Evolutionary conservation across 768 basidiomycete genomes (phyloP).

Genomic region (Grammothele lineata): DNA sequence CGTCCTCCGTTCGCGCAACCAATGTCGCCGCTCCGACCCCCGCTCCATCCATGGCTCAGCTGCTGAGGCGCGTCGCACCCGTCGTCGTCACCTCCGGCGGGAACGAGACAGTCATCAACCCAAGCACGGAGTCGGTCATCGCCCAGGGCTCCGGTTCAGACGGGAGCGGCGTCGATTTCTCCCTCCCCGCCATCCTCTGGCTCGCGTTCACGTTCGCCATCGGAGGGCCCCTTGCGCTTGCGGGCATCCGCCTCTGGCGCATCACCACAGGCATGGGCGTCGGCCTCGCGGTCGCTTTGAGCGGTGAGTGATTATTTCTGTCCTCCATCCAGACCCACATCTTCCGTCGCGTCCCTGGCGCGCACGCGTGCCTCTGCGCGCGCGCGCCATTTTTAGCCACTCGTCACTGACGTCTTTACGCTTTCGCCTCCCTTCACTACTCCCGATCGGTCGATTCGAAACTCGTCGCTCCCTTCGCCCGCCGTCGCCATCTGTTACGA

Average conservation of each 20-base stretch:
- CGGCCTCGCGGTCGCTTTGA: constrained; percentile 46
- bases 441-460: no score
- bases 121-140: constrained; percentile 37
- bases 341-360: no score
- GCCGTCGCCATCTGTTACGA: no score
- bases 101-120: constrained; percentile 38
- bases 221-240: constrained; percentile 51
- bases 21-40: no score
- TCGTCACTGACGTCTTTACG: no score
- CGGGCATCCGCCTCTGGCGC: constrained; percentile 55
- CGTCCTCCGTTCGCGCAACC: not conserved
- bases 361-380: no score
- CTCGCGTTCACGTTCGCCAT: constrained; percentile 46
- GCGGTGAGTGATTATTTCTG: constrained; percentile 19
- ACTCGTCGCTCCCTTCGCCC: no score
- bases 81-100: constrained; percentile 29
- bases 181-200: constrained; percentile 51
- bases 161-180: constrained; percentile 48
- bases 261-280: constrained; percentile 51
- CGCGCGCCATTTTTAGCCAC: no score
- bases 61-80: constrained; percentile 8
- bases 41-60: no score
- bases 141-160: constrained; percentile 56
- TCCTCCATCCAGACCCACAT: not conserved
- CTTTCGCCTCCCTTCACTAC: not conserved